These are phyloP conservation scores for Botrytis aclada DNA, from an alignment of 2,329 filamentous ascomycete genomes.

Conservation along the genomic window DNA sequence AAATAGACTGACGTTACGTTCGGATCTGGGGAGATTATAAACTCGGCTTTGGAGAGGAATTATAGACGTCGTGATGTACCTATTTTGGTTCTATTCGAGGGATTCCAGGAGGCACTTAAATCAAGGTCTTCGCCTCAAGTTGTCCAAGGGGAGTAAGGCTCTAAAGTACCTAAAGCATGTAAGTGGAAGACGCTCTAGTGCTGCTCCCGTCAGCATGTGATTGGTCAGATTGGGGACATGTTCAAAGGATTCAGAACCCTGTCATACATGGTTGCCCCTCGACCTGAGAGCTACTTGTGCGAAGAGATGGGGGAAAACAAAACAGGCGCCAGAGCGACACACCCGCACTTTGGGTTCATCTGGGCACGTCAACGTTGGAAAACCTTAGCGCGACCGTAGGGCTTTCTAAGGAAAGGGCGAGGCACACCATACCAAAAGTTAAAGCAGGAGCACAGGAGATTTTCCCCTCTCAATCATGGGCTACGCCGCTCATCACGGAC, in stretches of 20 bases:
- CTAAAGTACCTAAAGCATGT: constrained; percentile 28
- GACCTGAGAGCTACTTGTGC: constrained; percentile 9
- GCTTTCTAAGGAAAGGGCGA: constrained; percentile 16
- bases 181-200: constrained; percentile 19
- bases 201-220: constrained; percentile 19
- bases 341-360: constrained; percentile 39
- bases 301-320: constrained; percentile 18
- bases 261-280: constrained; percentile 16
- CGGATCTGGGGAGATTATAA: constrained; percentile 22
- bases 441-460: constrained; percentile 8
- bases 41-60: constrained; percentile 20
- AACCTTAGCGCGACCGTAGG: constrained; percentile 19
- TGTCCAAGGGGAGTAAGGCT: constrained; percentile 30
- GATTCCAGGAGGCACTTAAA: constrained; percentile 32
- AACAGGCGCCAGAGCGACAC: constrained; percentile 21
- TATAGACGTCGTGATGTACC: constrained; percentile 30
- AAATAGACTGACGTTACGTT: constrained; percentile 20
- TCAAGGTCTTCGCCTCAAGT: constrained; percentile 33
- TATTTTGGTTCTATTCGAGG: constrained; percentile 35
- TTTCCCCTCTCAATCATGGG: constrained; percentile 16
- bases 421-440: constrained; percentile 11
- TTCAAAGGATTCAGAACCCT: constrained; percentile 19
- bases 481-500: constrained; percentile 19
- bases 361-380: constrained; percentile 31
- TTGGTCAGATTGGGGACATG: constrained; percentile 18